Base-by-base conservation (phyloP, 768 basidiomycete species). In the Fomitopsis serialis region DNA sequence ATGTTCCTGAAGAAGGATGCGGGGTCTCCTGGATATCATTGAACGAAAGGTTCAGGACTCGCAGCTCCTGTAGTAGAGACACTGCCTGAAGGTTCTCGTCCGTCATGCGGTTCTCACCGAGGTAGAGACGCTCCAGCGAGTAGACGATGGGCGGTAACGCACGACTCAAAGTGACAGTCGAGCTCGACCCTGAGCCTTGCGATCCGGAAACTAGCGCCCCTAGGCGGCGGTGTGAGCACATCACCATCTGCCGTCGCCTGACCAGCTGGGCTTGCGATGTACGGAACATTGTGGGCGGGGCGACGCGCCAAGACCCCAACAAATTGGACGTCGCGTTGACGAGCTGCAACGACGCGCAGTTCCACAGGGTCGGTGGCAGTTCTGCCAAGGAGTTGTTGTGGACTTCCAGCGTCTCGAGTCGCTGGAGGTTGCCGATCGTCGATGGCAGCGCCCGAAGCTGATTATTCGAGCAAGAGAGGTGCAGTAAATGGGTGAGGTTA, bases 11-110 rank as follows among this genome's bases (percentile, higher is more conserved):
- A 82, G 61, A 92, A 94, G 27, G 77, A 72, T 0, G 80, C 69
- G 0, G 96, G 94, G 98, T 78, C 62, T 95, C 91, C 68, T 87
- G 87, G 42, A 99, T 87, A 51, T 92, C 84, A 68, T 99, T 99
- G 74, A 97, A 98, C 24, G 90, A 92, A 19, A 98, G 74, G 61
- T 98, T 98, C 54, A 99, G 79, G 1, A 92, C 83, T 1, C 74
- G 77, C 11, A 99, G 79, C 58, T 89, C 84, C 54, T 81, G 80
- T 61, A 98, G 76, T 37, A 89, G 74, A 62, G 84, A 86, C 25
- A 98, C 70, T 0, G 84, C 80, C 19, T 81, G 82, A 25, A 97
- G 78, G 10, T 80, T 77, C 42, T 95, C 90, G 62, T 95, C 89
- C 10, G 81, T 82, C 19, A 98, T 74, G 27, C 75, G 77, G 68